A percentile compares a stretch with the other conserved stretches of the same genome.
Conservation (phyloP, 139 green algal genomes). For the Zygnema cylindricum region DNA sequence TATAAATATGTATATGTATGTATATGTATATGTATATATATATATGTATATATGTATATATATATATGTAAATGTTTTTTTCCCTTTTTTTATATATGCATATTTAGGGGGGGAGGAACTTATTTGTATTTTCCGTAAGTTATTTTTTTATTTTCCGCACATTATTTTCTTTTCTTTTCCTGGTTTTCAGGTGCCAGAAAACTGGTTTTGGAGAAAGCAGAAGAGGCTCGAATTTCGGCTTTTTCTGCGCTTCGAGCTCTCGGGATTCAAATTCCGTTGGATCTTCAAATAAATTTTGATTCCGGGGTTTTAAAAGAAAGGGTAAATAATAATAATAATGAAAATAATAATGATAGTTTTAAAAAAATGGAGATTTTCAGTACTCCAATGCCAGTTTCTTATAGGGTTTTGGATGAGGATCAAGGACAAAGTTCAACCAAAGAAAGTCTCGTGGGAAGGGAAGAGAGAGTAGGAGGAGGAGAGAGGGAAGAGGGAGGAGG, state of each 20-base stretch:
- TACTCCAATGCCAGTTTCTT: too few species aligned
- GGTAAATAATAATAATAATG: not conserved
- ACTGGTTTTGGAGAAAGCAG: constrained; percentile 52
- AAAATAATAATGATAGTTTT: not conserved
- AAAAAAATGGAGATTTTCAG: not conserved
- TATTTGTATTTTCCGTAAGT: too few species aligned
- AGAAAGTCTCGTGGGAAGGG: not conserved
- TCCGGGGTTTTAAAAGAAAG: too few species aligned
- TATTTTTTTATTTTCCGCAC: too few species aligned
- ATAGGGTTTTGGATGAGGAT: not conserved
- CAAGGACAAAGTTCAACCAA: too few species aligned
- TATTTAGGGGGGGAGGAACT: too few species aligned
- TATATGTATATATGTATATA: too few species aligned
- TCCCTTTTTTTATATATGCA: too few species aligned
- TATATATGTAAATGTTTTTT: too few species aligned
- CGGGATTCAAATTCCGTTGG: constrained; percentile 29
- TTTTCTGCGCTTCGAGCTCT: constrained; percentile 30
- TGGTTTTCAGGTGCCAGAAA: constrained; percentile 30
- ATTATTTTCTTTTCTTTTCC: not conserved
- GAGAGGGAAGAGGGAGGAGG: not conserved
- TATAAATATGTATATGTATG: too few species aligned
- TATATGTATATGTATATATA: too few species aligned
- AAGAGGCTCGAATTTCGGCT: constrained; percentile 46
- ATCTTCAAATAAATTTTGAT: not conserved
- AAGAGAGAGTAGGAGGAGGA: not conserved